Base-by-base conservation (phyloP, 139 green algal species). In the Penium margaritaceum region DNA sequence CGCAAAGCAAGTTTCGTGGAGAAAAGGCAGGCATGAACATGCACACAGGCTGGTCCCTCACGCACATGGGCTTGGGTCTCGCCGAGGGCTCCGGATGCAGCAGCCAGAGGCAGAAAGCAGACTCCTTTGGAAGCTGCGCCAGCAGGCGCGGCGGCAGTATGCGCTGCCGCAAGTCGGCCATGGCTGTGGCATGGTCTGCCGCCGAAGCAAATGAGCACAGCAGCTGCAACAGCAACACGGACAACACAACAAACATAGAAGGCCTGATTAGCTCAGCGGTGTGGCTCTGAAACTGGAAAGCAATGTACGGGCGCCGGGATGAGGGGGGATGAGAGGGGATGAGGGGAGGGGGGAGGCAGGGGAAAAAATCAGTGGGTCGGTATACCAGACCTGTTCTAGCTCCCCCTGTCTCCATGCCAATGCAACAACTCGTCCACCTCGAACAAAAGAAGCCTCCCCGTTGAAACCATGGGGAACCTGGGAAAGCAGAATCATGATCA, bases 101-200 rank as follows among this genome's bases (percentile, higher is more conserved):
- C 12, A 80, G 38, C 73, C 73, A 76, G 5, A 80, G 65, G 30
- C 44, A 72, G 62, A 80, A 80, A 15, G 63, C 64, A 7, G 73
- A 64, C 32, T 80, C 73, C 27, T 76, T 76, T 3, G 63, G 63
- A 3, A 19, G 35, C n/a, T 76, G 64, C 24, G 19, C 14, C 32
- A 80, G 73, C n/a, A 80, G 65, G 19, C 38, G 14, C 7, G 73
- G 73, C 39, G 73, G 73, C 19, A 76, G 34, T 41, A 80, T 80
- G 5, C 73, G 63, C 33, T 76, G 64, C 17, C 73, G 63, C 19
- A 80, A 64, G 35, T 80, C 64, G n/a, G 73, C 61, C 38, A 80
- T 75, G 32, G 76, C 47, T 43, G 19, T 17, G 5, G 5, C 21
- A 21, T 38, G 43, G 12, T 75, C 46, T 17, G 7, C 32, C 2